These are phyloP conservation scores for Micractinium sp. DNA, from an alignment of 139 green algal species.

Conservation along the genomic window DNA sequence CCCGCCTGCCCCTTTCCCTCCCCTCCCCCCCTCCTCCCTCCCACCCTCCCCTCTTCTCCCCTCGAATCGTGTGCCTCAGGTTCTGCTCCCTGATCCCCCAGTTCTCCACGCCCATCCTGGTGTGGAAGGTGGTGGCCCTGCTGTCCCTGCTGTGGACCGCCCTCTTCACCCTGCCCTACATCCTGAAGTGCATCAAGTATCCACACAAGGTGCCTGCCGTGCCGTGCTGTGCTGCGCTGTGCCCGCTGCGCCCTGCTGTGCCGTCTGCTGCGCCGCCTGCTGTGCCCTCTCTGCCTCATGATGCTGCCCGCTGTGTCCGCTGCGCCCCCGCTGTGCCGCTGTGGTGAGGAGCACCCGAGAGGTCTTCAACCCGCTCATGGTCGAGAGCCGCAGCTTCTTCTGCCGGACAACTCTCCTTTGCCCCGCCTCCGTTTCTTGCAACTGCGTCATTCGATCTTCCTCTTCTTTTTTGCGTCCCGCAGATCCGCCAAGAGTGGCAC, in stretches of 20 bases:
- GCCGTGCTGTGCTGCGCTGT: neutral
- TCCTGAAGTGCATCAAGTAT: conserved; percentile 55
- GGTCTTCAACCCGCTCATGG: too few species aligned
- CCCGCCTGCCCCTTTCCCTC: neutral
- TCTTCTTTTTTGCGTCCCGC: neutral
- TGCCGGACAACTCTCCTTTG: too few species aligned
- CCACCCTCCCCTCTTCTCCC: neutral
- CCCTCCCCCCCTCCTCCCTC: neutral
- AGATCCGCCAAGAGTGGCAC: conserved; percentile 49
- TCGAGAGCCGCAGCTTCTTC: too few species aligned
- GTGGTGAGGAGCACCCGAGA: too few species aligned
- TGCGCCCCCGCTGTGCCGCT: too few species aligned
- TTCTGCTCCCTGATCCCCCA: conserved; percentile 16
- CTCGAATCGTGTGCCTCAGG: neutral
- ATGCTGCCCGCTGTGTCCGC: too few species aligned
- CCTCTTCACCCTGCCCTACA: conserved; percentile 45
- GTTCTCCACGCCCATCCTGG: conserved; percentile 15
- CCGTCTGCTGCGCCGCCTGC: neutral
- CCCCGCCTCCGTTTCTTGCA: too few species aligned
- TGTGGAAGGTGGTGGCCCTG: conserved; percentile 52
- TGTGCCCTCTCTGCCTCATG: neutral
- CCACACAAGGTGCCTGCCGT: conserved; percentile 45
- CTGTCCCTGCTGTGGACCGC: conserved; percentile 43
- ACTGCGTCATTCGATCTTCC: neutral
- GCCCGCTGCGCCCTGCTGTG: neutral